Evolutionary conservation across 2,329 filamentous ascomycete species (phyloP).

Genomic region (Cercospora sp.): DNA sequence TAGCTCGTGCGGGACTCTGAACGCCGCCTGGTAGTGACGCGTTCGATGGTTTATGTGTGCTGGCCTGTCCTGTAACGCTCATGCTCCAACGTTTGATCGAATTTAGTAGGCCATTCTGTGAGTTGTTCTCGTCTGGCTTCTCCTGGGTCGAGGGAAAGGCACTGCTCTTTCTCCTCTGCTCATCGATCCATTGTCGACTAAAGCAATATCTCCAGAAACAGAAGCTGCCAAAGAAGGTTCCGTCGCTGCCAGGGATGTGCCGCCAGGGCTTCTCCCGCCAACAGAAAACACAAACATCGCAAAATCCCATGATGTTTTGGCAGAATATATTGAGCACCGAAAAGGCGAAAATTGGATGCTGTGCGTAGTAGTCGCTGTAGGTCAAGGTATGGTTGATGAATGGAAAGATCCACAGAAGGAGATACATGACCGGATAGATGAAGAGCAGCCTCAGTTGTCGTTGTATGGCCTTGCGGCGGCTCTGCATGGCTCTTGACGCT

Average conservation of each 20-base stretch:
- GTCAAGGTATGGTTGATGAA: slow-evolving; percentile 64
- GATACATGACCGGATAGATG: slow-evolving; percentile 73
- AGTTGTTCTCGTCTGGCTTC: slow-evolving; percentile 9
- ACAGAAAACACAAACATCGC: slow-evolving; percentile 68
- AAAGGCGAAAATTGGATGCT: slow-evolving; percentile 58
- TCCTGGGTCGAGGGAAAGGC: slow-evolving; percentile 1
- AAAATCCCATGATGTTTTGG: slow-evolving; percentile 64
- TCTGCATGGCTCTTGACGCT: slow-evolving; percentile 22
- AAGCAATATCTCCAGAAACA: slow-evolving; percentile 34
- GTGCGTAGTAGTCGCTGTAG: slow-evolving; percentile 55
- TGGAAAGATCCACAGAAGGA: slow-evolving; percentile 70
- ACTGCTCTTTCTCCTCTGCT: slow-evolving; percentile 20
- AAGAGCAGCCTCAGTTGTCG: slow-evolving; percentile 70
- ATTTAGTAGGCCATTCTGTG: slow-evolving; percentile 21
- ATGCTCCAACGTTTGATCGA: slow-evolving; percentile 25
- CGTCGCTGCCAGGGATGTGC: slow-evolving; percentile 50
- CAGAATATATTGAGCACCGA: slow-evolving; percentile 57
- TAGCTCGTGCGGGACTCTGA: slow-evolving; percentile 8
- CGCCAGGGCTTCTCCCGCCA: slow-evolving; percentile 71
- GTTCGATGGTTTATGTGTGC: slow-evolving; percentile 12
- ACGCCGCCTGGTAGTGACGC: background rate
- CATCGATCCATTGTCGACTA: slow-evolving; percentile 12
- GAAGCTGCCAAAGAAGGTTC: slow-evolving; percentile 45
- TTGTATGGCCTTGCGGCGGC: slow-evolving; percentile 24
- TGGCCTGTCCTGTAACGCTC: slow-evolving; percentile 17